Base-by-base conservation (phyloP, 805 yeast genomes). In the Teunomyces stri region DNA sequence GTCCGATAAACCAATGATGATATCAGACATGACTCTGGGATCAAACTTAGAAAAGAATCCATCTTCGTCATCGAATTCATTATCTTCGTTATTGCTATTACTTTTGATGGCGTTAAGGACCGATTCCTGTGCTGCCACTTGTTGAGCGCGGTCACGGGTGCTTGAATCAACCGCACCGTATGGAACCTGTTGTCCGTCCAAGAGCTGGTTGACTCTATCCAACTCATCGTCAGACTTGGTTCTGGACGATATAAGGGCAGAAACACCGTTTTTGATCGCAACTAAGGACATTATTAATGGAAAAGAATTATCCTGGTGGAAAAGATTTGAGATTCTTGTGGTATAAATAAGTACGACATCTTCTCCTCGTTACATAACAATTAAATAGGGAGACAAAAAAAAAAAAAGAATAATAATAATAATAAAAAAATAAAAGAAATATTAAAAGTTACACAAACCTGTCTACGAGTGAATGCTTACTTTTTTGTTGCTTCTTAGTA, bases 1-100 rank as follows among this genome's bases (percentile, higher is more conserved):
- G 65, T 92, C 99, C 30, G 94, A 84, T 43, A 92, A 79, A 4
- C 99, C 99, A 61, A 92, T 92, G 55, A 92, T 89, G 47, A 88
- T 77, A 65, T 92, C 98, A 40, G 94, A 84, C 85, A 92, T 88
- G 21, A 91, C 91, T 64, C 99, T 81, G 7, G 99, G 99, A 62
- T 87, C 94, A 44, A 87, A 75, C 40, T 71, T 78, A 33, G 75
- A 76, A 51, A 84, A 73, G 31, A 82, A 57, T 4, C 75, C 70
- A 5, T 16, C 54, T 10, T 50, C 50, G n/a, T 48, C 55, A 13
- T 62, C 66, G 18, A 59, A 63, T 12, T 52, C 52, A 44, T 56
- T 58, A 2, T 18, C 20, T 18, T 18, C 20, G 4, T 18, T 18
- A 20, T 59, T 62, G 21, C 57, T 59, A 22, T 48, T 55, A 29